Evolutionary conservation across 2,329 filamentous ascomycete genomes (phyloP).

Genomic region (Coccinonectria pachysandricola): DNA sequence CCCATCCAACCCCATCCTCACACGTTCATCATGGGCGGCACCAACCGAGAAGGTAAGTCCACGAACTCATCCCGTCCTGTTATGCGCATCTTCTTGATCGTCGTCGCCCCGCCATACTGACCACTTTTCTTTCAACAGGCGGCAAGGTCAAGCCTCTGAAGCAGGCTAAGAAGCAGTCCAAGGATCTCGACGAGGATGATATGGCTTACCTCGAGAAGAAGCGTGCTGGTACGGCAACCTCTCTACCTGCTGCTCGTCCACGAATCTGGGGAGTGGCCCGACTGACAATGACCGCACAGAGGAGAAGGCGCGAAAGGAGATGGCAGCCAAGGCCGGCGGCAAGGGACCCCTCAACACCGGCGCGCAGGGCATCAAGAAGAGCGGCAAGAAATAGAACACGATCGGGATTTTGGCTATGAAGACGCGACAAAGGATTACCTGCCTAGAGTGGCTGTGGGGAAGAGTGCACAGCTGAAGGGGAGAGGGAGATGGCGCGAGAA

Average conservation of each 20-base stretch:
- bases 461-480: constrained; percentile 4
- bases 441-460: constrained; percentile 1
- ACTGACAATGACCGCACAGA: too few relatives aligned
- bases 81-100: constrained; percentile 3
- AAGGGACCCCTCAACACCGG: constrained; percentile 85
- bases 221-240: constrained; percentile 56
- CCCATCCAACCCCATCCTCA: constrained; percentile 5
- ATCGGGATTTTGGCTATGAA: constrained; percentile 1
- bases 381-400: constrained; percentile 74
- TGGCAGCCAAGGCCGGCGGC: constrained; percentile 71
- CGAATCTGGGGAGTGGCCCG: too few relatives aligned
- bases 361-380: constrained; percentile 91
- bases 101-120: constrained; percentile 6
- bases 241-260: neutral
- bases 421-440: too few relatives aligned
- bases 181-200: constrained; percentile 82
- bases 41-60: constrained; percentile 28
- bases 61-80: neutral
- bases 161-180: constrained; percentile 74
- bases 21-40: constrained; percentile 26
- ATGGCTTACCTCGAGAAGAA: constrained; percentile 75
- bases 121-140: constrained; percentile 41
- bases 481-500: constrained; percentile 11
- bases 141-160: constrained; percentile 81
- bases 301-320: constrained; percentile 74